Evolutionary conservation across 2,329 filamentous ascomycete genomes (phyloP).

Genomic region (Fusarium penzigii): DNA sequence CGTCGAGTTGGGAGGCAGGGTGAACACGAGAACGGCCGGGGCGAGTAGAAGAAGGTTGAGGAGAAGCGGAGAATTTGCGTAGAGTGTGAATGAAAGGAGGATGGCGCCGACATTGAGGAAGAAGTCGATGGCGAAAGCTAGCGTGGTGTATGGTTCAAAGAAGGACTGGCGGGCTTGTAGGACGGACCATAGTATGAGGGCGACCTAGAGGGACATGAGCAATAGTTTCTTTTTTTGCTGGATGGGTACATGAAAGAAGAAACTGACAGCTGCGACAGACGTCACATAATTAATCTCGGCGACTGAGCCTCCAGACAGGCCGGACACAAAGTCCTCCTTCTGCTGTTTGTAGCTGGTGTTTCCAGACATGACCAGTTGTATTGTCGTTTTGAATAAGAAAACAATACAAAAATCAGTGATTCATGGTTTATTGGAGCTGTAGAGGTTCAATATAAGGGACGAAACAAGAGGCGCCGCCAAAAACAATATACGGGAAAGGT

Average conservation of each 20-base stretch:
- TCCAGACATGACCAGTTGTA: slow-evolving; percentile 36
- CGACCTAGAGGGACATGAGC: slow-evolving; percentile 56
- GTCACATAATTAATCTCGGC: slow-evolving; percentile 86
- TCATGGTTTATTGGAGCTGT: not conserved
- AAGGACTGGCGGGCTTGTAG: slow-evolving; percentile 82
- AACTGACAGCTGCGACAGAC: slow-evolving; percentile 75
- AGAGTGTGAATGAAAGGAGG: slow-evolving; percentile 83
- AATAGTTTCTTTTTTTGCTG: not conserved
- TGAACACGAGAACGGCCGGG: slow-evolving; percentile 66
- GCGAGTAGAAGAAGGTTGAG: slow-evolving; percentile 73
- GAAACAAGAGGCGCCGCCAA: not conserved
- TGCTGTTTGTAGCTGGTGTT: slow-evolving; percentile 75
- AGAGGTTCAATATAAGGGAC: not conserved
- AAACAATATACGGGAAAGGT: slow-evolving; percentile 1
- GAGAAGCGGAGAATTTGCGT: slow-evolving; percentile 72
- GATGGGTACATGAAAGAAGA: not conserved
- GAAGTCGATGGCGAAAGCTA: slow-evolving; percentile 77
- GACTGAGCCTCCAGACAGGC: slow-evolving; percentile 79
- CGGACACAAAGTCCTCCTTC: slow-evolving; percentile 96
- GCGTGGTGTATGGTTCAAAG: slow-evolving; percentile 72
- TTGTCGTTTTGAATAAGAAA: not conserved
- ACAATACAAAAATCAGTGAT: no score
- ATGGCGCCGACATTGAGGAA: slow-evolving; percentile 82
- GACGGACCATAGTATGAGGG: slow-evolving; percentile 83
- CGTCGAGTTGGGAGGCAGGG: slow-evolving; percentile 43